phyloP scores from a whole-genome alignment of 2,329 filamentous ascomycete genomes.

The Cercospora janseana region DNA sequence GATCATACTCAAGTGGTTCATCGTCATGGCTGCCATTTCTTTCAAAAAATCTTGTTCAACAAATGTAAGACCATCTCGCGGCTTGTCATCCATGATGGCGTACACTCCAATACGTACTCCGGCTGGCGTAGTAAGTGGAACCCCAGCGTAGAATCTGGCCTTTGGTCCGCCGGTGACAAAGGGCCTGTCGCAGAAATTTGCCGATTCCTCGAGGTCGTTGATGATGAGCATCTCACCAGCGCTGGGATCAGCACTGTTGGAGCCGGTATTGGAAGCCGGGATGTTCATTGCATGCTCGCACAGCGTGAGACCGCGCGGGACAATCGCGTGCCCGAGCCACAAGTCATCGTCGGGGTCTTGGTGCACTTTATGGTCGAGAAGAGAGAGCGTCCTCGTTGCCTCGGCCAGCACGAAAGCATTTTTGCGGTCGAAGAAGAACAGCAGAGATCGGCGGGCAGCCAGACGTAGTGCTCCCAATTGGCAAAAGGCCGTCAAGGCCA shows the following conservation, averaged over 20 bases:
- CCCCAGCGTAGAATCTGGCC: slow-evolving; percentile 54
- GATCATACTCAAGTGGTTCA: slow-evolving; percentile 60
- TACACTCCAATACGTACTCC: slow-evolving; percentile 60
- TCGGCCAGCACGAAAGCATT: slow-evolving; percentile 55
- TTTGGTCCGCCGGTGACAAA: slow-evolving; percentile 29
- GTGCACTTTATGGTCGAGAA: slow-evolving; percentile 28
- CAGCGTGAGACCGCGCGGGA: slow-evolving; percentile 28
- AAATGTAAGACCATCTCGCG: slow-evolving; percentile 50
- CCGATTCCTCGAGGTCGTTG: slow-evolving; percentile 27
- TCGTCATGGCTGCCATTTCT: slow-evolving; percentile 56
- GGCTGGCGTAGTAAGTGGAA: slow-evolving; percentile 59
- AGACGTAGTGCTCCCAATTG: slow-evolving; percentile 53
- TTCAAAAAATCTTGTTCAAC: slow-evolving; percentile 55
- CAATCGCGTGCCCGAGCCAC: slow-evolving; percentile 28
- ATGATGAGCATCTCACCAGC: slow-evolving; percentile 22
- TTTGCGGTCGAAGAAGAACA: slow-evolving; percentile 52
- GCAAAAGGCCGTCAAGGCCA: slow-evolving; percentile 46
- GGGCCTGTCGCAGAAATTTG: slow-evolving; percentile 26
- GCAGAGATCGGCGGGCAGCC: slow-evolving; percentile 49
- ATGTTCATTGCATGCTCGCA: slow-evolving; percentile 30
- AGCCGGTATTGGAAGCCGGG: slow-evolving; percentile 17
- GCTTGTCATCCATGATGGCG: slow-evolving; percentile 57
- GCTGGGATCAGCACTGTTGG: slow-evolving; percentile 11
- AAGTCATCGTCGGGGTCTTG: slow-evolving; percentile 32
- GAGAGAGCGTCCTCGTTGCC: slow-evolving; percentile 46